phyloP scores from a whole-genome alignment of 2,329 filamentous ascomycete species.

The Cladosporium sp. region DNA sequence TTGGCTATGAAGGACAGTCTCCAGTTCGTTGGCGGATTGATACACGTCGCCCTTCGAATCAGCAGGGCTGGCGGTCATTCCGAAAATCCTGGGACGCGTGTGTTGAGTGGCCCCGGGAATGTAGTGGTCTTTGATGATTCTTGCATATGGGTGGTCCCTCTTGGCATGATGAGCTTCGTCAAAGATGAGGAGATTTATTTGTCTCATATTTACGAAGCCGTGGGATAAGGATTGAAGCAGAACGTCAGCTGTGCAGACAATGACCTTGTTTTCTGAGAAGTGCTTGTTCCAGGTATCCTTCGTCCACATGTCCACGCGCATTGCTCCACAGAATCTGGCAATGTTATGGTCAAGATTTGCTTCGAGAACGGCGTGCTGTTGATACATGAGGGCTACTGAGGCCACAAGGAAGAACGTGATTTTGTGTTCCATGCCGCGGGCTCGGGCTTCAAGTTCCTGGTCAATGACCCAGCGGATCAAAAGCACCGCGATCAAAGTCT shows the following conservation, averaged over 20 bases:
- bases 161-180: slow-evolving; percentile 97
- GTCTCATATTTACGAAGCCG: slow-evolving; percentile 72
- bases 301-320: slow-evolving; percentile 59
- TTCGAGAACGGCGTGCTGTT: slow-evolving; percentile 78
- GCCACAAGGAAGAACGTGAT: slow-evolving; percentile 83
- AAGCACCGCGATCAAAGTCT: slow-evolving; percentile 91
- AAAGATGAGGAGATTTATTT: slow-evolving; percentile 87
- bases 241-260: slow-evolving; percentile 90
- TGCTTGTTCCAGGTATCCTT: slow-evolving; percentile 56
- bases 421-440: slow-evolving; percentile 54
- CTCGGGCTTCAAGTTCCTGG: slow-evolving; percentile 69
- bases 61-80: slow-evolving; percentile 95
- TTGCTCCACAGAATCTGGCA: slow-evolving; percentile 68
- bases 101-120: slow-evolving; percentile 41
- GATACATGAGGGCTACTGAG: slow-evolving; percentile 83
- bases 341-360: slow-evolving; percentile 76
- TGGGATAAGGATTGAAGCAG: slow-evolving; percentile 73
- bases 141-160: slow-evolving; percentile 84
- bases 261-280: slow-evolving; percentile 66
- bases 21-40: slow-evolving; percentile 63
- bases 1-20: slow-evolving; percentile 70
- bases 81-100: slow-evolving; percentile 72
- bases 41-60: slow-evolving; percentile 73
- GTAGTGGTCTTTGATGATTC: slow-evolving; percentile 86
- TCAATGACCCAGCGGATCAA: slow-evolving; percentile 73